These are phyloP conservation scores for Calonectria pteridis DNA, from an alignment of 2,329 filamentous ascomycete species.

Conservation along the genomic window DNA sequence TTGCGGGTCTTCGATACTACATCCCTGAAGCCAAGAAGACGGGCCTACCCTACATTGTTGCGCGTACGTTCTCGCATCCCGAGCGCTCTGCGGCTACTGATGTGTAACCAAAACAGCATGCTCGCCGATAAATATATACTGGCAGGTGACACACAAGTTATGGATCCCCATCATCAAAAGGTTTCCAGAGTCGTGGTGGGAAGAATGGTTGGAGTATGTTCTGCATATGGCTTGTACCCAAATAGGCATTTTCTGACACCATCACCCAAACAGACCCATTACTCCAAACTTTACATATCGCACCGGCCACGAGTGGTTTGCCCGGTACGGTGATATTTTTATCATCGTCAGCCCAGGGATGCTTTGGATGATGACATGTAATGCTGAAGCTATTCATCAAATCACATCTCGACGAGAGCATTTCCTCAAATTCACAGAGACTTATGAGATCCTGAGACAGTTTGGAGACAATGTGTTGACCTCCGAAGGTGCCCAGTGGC, in stretches of 20 bases:
- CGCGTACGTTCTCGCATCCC: constrained; percentile 56
- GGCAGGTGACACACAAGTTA: constrained; percentile 66
- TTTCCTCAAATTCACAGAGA: constrained; percentile 66
- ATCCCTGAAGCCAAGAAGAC: constrained; percentile 63
- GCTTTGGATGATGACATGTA: constrained; percentile 68
- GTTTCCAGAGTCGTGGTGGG: constrained; percentile 67
- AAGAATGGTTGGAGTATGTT: constrained; percentile 71
- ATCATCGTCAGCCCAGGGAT: constrained; percentile 70
- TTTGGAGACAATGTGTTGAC: constrained; percentile 81
- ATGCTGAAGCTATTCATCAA: constrained; percentile 75
- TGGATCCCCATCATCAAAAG: constrained; percentile 68
- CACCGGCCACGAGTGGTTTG: constrained; percentile 69
- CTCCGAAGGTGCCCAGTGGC: constrained; percentile 78
- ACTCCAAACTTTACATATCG: constrained; percentile 71
- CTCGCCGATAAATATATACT: constrained; percentile 63
- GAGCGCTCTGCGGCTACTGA: not conserved
- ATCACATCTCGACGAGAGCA: constrained; percentile 75
- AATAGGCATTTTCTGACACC: constrained; percentile 18
- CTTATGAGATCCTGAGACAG: constrained; percentile 51
- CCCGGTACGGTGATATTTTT: constrained; percentile 72
- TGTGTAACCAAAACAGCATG: constrained; percentile 52
- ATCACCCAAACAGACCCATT: constrained; percentile 57
- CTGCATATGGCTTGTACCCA: not conserved
- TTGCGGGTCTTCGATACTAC: constrained; percentile 56
- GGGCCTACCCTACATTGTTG: constrained; percentile 65